Evolutionary conservation across 352 stramenopile genomes (phyloP).

Genomic region (Pythium phragmitis): DNA sequence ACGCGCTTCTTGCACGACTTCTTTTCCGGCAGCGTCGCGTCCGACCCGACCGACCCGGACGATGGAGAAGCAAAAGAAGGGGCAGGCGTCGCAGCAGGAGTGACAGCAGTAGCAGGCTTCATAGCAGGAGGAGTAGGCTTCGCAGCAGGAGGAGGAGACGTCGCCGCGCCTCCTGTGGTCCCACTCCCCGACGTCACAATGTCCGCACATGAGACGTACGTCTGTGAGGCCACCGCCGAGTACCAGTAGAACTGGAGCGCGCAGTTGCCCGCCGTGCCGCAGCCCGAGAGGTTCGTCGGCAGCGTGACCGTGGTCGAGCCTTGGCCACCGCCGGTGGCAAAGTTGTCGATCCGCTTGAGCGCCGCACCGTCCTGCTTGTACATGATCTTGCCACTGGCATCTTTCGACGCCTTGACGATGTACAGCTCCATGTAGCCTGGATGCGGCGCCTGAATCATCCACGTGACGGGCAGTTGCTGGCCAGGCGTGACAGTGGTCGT

Average conservation of each 20-base stretch:
- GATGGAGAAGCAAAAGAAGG: not conserved
- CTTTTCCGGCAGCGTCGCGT: constrained; percentile 10
- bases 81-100: constrained; percentile 1
- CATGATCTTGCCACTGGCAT: constrained; percentile 40
- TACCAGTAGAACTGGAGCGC: constrained; percentile 65
- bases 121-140: too few relatives aligned
- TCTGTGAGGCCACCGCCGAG: constrained; percentile 54
- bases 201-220: constrained; percentile 55
- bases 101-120: too few relatives aligned
- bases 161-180: not conserved
- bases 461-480: constrained; percentile 42
- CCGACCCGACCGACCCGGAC: constrained; percentile 2
- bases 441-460: constrained; percentile 56
- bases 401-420: constrained; percentile 50
- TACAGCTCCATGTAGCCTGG: constrained; percentile 52
- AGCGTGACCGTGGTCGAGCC: constrained; percentile 38
- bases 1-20: constrained; percentile 22
- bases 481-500: constrained; percentile 42
- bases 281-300: constrained; percentile 42
- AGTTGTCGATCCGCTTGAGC: constrained; percentile 43
- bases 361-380: constrained; percentile 37
- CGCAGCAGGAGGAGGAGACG: not conserved
- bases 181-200: constrained; percentile 38
- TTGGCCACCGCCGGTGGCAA: constrained; percentile 34
- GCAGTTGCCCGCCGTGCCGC: constrained; percentile 40